Base-by-base conservation (phyloP, 2,329 filamentous ascomycete genomes). In the Epichloe scottii region DNA sequence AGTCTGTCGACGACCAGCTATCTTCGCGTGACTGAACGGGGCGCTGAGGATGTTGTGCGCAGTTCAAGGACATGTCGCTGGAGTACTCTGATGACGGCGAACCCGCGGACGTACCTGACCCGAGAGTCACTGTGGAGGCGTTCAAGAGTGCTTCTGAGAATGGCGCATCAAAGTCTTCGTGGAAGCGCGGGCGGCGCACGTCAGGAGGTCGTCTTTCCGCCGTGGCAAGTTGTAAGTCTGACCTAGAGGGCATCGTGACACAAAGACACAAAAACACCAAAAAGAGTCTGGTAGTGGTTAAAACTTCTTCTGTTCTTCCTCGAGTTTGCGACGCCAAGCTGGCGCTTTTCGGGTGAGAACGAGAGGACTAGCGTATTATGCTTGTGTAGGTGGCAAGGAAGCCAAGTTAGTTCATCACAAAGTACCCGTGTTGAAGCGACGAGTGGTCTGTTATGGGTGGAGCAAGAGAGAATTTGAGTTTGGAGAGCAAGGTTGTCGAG, bases 151-250 rank as follows among this genome's bases (percentile, higher is more conserved):
- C 61, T 54, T 64, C 62, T 37, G 63, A 68, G 54, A 69, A 68
- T 15, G 66, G 66, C 2, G 66, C 66, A 52, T 69, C 61, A 52
- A 69, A 68, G 50, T 69, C 64, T 54, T 69, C 66, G 53, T 52
- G 62, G 54, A 69, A 69, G 34, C 66, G 63, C 14, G 66, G 66
- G 46, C 59, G 64, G 43, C 58, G 57, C 50, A 55, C 41, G 5
- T 60, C 58, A 49, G 46, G 46, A 45, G 47, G 37, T 17, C 38
- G 26, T 26, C n/a, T 21, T 3, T 51, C 34, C 10, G 51, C 47
- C 40, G 55, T 50, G 47, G 42, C 15, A 43, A 56, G 51, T 46
- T 43, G 52, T 26, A 54, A 34, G n/a, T 46, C 54, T 51, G 62
- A 59, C 42, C 59, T 60, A 56, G 57, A 57, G 34, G 64, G 54